These are phyloP conservation scores for Teunomyces cretensis DNA, from an alignment of 805 yeast genomes.

Conservation along the genomic window DNA sequence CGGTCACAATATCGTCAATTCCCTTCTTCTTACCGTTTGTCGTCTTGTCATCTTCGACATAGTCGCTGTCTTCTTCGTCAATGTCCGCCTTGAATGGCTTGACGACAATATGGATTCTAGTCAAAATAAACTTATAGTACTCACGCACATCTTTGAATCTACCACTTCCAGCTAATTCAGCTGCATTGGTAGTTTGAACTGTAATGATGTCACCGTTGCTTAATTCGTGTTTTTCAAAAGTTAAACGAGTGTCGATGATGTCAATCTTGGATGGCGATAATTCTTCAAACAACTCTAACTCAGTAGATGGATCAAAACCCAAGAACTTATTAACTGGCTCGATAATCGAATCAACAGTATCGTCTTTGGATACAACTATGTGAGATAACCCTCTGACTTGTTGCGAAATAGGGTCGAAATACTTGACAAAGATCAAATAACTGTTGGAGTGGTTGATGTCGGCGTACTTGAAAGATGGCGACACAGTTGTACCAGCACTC, in stretches of 20 bases:
- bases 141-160: conserved; percentile 35
- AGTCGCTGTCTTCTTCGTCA: conserved; percentile 50
- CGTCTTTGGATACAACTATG: conserved; percentile 49
- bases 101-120: conserved; percentile 60
- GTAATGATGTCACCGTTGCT: conserved; percentile 67
- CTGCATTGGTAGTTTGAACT: conserved; percentile 29
- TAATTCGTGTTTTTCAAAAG: conserved; percentile 58
- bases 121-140: conserved; percentile 54
- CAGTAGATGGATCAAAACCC: conserved; percentile 32
- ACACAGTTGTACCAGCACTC: conserved; percentile 11
- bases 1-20: not conserved
- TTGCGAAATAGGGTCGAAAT: conserved; percentile 58
- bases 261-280: conserved; percentile 55
- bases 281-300: conserved; percentile 57
- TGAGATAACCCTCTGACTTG: conserved; percentile 68
- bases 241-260: conserved; percentile 32
- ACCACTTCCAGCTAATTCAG: conserved; percentile 12
- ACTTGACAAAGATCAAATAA: conserved; percentile 53
- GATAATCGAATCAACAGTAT: conserved; percentile 39
- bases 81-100: conserved; percentile 45
- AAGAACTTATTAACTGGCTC: conserved; percentile 43
- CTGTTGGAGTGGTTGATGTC: conserved; percentile 18
- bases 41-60: conserved; percentile 23
- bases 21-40: not conserved
- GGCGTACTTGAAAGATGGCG: conserved; percentile 8